phyloP scores from a whole-genome alignment of 345 rosid genomes.

The Citrus australasica region DNA sequence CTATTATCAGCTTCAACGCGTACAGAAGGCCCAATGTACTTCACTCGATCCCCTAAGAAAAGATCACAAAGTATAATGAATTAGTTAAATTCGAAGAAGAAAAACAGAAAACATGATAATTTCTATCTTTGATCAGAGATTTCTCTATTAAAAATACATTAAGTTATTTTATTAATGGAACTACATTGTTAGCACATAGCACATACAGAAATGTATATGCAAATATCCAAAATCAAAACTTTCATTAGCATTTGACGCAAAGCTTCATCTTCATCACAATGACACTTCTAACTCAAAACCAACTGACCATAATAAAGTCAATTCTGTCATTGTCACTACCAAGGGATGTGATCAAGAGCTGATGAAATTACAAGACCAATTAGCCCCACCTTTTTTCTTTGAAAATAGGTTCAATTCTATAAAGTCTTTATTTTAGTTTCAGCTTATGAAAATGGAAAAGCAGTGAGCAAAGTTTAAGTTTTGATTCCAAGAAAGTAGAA shows the following conservation, averaged over 20 bases:
- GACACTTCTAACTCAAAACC: too few species aligned
- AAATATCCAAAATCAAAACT: background rate
- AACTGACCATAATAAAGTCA: too few species aligned
- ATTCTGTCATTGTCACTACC: background rate
- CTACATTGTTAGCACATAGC: background rate
- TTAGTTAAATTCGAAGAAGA: background rate
- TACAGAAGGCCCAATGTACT: constrained; percentile 64
- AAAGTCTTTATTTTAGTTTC: background rate
- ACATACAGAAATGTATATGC: background rate
- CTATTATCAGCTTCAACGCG: constrained; percentile 56
- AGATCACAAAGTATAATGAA: background rate
- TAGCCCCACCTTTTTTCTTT: background rate
- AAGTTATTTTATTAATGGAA: too few species aligned
- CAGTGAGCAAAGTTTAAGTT: background rate
- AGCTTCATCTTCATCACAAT: background rate
- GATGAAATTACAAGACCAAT: background rate
- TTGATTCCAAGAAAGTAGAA: background rate
- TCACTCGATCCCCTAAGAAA: constrained; percentile 83
- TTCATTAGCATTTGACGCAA: background rate
- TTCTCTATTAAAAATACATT: too few species aligned
- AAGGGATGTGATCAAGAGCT: background rate
- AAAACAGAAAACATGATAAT: background rate
- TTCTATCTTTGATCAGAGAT: too few species aligned
- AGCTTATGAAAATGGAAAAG: background rate
- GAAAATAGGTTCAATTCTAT: background rate